Conservation (phyloP, 352 stramenopile species). For the Phytophthora syringae region DNA sequence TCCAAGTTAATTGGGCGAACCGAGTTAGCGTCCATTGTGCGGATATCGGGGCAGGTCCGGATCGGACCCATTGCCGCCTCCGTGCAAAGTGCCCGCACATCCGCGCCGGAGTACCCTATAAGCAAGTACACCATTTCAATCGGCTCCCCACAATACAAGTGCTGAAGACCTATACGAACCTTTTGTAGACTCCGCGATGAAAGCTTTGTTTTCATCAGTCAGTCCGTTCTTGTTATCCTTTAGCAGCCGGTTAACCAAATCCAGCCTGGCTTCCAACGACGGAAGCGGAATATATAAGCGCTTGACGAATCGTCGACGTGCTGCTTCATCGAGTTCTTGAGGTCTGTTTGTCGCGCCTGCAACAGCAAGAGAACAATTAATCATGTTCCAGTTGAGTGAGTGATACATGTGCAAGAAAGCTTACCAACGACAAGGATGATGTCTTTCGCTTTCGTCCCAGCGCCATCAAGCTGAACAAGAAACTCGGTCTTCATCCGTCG, state of each 20-base stretch:
- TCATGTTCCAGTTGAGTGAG: no score
- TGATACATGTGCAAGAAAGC: constrained; percentile 1
- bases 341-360: constrained; percentile 96
- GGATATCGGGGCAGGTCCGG: constrained; percentile 78
- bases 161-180: constrained; percentile 35
- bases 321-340: constrained; percentile 98
- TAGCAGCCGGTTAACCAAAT: constrained; percentile 93
- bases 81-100: constrained; percentile 97
- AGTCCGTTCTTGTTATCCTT: constrained; percentile 93
- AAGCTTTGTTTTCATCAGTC: constrained; percentile 84
- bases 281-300: constrained; percentile 98
- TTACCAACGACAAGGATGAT: constrained; percentile 90
- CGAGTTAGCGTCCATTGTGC: constrained; percentile 89
- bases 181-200: constrained; percentile 89
- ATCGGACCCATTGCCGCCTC: constrained; percentile 99
- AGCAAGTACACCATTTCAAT: no score
- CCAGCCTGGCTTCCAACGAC: constrained; percentile 82
- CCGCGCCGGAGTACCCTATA: constrained; percentile 97
- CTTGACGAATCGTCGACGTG: constrained; percentile 97
- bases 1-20: constrained; percentile 95
- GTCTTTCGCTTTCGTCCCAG: constrained; percentile 91
- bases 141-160: constrained; percentile 1
- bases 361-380: constrained; percentile 4
- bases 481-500: constrained; percentile 99
- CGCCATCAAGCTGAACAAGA: constrained; percentile 97